These are phyloP conservation scores for Capsella bursapastoris DNA, from an alignment of 345 rosid species.

Conservation along the genomic window DNA sequence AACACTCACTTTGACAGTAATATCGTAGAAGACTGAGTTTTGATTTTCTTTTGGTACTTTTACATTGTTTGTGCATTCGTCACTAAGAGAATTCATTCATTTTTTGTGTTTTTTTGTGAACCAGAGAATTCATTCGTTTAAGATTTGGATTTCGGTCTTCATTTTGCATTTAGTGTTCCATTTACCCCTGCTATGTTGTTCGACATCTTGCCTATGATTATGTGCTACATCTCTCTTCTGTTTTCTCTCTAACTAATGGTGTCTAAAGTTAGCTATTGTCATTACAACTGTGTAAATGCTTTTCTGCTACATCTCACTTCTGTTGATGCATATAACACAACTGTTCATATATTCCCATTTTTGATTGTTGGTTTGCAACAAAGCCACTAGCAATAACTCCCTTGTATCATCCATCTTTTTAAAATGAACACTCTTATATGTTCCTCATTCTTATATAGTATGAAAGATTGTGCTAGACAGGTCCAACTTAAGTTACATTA, in stretches of 20 bases:
- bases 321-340: background rate
- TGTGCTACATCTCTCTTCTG: slow-evolving; percentile 2
- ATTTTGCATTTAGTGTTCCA: background rate
- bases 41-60: background rate
- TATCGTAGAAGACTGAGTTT: background rate
- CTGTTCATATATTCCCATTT: background rate
- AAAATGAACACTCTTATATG: background rate
- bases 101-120: no score
- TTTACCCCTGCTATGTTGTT: slow-evolving; percentile 1
- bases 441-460: background rate
- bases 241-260: background rate
- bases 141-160: background rate
- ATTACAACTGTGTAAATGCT: background rate
- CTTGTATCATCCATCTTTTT: background rate
- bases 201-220: background rate
- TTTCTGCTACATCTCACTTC: background rate
- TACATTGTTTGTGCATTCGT: background rate
- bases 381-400: slow-evolving; percentile 3
- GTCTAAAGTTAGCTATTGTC: background rate
- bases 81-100: background rate
- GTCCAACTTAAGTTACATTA: no score
- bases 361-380: background rate
- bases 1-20: background rate
- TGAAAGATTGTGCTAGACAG: background rate
- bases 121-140: background rate